Evolutionary conservation across 164 flowering plant species (phyloP).

Genomic region (Vitis rupestris): DNA sequence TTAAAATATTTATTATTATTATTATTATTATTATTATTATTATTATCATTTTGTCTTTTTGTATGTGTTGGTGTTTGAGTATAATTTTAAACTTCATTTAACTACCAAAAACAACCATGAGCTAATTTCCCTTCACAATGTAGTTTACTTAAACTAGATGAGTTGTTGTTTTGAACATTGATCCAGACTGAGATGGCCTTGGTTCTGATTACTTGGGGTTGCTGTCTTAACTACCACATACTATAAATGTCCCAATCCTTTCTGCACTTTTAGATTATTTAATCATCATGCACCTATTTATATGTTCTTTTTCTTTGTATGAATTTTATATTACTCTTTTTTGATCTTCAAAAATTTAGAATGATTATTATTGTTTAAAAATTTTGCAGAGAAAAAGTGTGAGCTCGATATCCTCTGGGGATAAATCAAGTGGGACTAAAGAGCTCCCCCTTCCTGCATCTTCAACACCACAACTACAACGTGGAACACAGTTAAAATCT

Average conservation of each 20-base stretch:
- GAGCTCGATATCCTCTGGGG: constrained; percentile 8
- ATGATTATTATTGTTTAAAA: not conserved
- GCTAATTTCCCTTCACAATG: too few species aligned
- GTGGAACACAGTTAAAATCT: constrained; percentile 6
- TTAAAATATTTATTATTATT: too few species aligned
- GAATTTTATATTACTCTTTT: not conserved
- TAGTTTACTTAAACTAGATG: not conserved
- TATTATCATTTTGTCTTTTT: too few species aligned
- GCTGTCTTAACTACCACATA: not conserved
- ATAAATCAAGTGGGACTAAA: constrained; percentile 11
- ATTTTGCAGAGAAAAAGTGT: constrained; percentile 17
- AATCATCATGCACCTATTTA: not conserved
- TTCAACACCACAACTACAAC: constrained; percentile 7
- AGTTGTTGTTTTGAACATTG: not conserved
- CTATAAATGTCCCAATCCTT: not conserved
- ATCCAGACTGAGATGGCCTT: not conserved
- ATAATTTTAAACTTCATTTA: too few species aligned
- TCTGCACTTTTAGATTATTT: too few species aligned
- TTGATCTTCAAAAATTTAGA: not conserved
- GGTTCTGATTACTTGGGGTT: not conserved
- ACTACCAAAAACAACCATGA: too few species aligned
- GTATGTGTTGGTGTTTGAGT: too few species aligned
- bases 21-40: too few species aligned
- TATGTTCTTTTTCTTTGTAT: not conserved
- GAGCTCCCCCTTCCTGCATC: constrained; percentile 11